Evolutionary conservation across 2,329 filamentous ascomycete genomes (phyloP).

Genomic region (Botrytis porri): DNA sequence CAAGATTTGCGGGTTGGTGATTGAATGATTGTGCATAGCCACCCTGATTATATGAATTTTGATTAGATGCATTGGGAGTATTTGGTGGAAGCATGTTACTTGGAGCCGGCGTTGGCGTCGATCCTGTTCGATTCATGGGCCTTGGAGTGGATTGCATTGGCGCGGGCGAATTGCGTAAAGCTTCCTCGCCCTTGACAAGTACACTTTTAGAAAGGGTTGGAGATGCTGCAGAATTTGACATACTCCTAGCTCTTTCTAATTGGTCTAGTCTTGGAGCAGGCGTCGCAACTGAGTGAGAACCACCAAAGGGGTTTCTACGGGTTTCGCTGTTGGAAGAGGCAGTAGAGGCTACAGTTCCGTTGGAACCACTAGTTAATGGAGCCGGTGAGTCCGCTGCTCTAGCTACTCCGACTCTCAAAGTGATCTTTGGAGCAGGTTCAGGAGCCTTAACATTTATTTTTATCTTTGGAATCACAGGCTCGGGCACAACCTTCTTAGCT

Average conservation of each 20-base stretch:
- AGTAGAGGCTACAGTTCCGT: conserved; percentile 14
- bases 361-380: conserved; percentile 46
- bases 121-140: conserved; percentile 42
- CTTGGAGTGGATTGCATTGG: conserved; percentile 30
- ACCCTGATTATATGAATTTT: conserved; percentile 27
- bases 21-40: conserved; percentile 37
- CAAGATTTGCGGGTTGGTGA: conserved; percentile 37
- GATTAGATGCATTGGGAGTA: conserved; percentile 30
- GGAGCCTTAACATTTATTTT: conserved; percentile 66
- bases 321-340: conserved; percentile 28
- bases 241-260: conserved; percentile 36
- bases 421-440: conserved; percentile 60
- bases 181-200: conserved; percentile 42
- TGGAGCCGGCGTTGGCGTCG: conserved; percentile 29
- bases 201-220: conserved; percentile 35
- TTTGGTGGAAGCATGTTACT: conserved; percentile 36
- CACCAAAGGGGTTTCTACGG: conserved; percentile 36
- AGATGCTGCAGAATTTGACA: conserved; percentile 36
- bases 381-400: conserved; percentile 51
- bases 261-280: conserved; percentile 33
- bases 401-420: conserved; percentile 59
- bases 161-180: conserved; percentile 34
- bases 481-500: conserved; percentile 68
- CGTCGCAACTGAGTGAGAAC: conserved; percentile 26
- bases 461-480: conserved; percentile 72